These are phyloP conservation scores for Russula ochroleuca DNA, from an alignment of 768 basidiomycete genomes.

Conservation along the genomic window DNA sequence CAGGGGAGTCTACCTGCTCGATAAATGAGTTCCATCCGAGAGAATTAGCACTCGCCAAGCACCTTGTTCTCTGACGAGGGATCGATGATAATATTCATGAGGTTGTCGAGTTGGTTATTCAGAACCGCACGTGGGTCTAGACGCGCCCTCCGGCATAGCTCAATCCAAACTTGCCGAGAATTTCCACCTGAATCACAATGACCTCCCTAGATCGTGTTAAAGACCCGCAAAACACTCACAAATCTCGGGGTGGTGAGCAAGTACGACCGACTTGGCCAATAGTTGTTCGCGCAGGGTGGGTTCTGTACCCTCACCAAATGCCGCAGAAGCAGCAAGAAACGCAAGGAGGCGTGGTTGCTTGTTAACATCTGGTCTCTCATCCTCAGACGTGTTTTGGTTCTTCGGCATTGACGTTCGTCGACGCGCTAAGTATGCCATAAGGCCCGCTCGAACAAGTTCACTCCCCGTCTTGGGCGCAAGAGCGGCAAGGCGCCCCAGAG, in stretches of 20 bases:
- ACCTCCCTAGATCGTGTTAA: neutral
- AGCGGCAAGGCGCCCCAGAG: conserved; percentile 40
- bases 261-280: conserved; percentile 53
- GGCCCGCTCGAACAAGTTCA: conserved; percentile 54
- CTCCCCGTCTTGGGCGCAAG: conserved; percentile 48
- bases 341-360: conserved; percentile 51
- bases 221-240: conserved; percentile 41
- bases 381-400: conserved; percentile 33
- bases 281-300: conserved; percentile 41
- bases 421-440: conserved; percentile 46
- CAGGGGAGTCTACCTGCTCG: conserved; percentile 5
- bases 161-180: conserved; percentile 70
- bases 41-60: conserved; percentile 35
- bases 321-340: conserved; percentile 49
- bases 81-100: conserved; percentile 36
- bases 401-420: conserved; percentile 34
- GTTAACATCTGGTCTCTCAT: conserved; percentile 41
- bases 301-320: conserved; percentile 45
- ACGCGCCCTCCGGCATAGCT: conserved; percentile 64
- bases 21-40: conserved; percentile 1
- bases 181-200: conserved; percentile 38
- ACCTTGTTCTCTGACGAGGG: conserved; percentile 16
- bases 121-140: conserved; percentile 65
- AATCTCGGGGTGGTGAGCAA: conserved; percentile 68
- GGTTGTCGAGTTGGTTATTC: conserved; percentile 43